Evolutionary conservation across 2,329 filamentous ascomycete species (phyloP), one percentile per base, ranked within the genome.

Genomic region (Aspergillus unguis): DNA sequence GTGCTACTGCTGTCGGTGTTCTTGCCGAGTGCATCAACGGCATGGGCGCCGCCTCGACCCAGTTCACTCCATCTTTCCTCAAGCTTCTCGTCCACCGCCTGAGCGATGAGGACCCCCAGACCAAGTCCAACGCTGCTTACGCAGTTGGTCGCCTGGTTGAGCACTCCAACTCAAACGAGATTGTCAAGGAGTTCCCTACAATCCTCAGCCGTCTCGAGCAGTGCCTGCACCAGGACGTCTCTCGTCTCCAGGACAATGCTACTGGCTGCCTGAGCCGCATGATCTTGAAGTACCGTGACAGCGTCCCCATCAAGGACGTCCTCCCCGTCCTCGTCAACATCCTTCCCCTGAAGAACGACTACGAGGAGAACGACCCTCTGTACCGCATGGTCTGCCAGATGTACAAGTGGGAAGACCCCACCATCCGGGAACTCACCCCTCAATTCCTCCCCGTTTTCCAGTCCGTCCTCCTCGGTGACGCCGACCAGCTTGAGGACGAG

Each of bases 71-170:
- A 50, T 80, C 80, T 42, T 82, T 97, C 56, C 80, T 95, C 66
- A 88, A 88, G 72, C 79, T 95, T 5, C 80, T 97, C 33, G 76
- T 95, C 52, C 92, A 95, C 75, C 89, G 92, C 50, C 81, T 99
- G 9, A 85, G 85, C 8, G 94, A 99, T 65, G 88, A 94, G 66
- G 92, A 99, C 67, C 78, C 86, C 32, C 90, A 96, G 75, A 90
- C 91, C 55, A 95, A 94, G 78, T 96, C 91, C 62, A 97, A 97
- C 70, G 90, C 94, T 25, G 91, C 92, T 5, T 99, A 95, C 66
- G 94, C 90, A 49, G 84, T 88, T 52, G 94, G 94, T 38, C 82
- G 95, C 58, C 81, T 99, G 43, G 84, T 95, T 62, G 83, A 88
- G 72, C 86, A 90, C 76, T 95, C 90, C 8, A 83, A 83, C 52